These are phyloP conservation scores for Hygrocybe coccinea DNA, from an alignment of 768 basidiomycete species.

Conservation along the genomic window DNA sequence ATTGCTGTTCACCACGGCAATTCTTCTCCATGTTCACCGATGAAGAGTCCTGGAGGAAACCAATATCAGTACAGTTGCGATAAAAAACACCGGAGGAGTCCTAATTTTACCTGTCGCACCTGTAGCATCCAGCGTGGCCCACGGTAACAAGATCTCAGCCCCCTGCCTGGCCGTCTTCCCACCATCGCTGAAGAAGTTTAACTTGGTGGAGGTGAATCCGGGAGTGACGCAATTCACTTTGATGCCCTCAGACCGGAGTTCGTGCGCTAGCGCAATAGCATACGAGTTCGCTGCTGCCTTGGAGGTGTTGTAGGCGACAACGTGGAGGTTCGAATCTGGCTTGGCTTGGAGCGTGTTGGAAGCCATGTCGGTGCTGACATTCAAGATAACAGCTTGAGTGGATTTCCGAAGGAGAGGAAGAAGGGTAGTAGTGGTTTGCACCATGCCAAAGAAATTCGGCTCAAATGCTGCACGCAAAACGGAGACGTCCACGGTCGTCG, in stretches of 20 bases:
- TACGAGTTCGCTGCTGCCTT: slow-evolving; percentile 66
- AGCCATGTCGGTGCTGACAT: slow-evolving; percentile 43
- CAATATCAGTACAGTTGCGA: background rate
- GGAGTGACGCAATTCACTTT: slow-evolving; percentile 62
- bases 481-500: slow-evolving; percentile 30
- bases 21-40: slow-evolving; percentile 32
- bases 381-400: slow-evolving; percentile 35
- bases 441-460: slow-evolving; percentile 41
- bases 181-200: slow-evolving; percentile 35
- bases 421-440: slow-evolving; percentile 40
- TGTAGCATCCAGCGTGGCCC: slow-evolving; percentile 37
- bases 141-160: slow-evolving; percentile 35
- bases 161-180: slow-evolving; percentile 36
- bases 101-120: slow-evolving; percentile 32
- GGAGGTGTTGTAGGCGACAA: slow-evolving; percentile 57
- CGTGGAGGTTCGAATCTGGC: slow-evolving; percentile 28
- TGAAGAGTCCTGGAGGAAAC: slow-evolving; percentile 26
- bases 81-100: background rate
- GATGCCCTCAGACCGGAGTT: slow-evolving; percentile 49
- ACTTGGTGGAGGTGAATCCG: slow-evolving; percentile 46
- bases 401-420: slow-evolving; percentile 37
- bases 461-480: slow-evolving; percentile 36
- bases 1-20: slow-evolving; percentile 16
- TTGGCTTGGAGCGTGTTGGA: slow-evolving; percentile 37
- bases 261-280: slow-evolving; percentile 55